phyloP scores from a whole-genome alignment of 495 filamentous ascomycete genomes.

The Podospora bellae-mahoneyi region DNA sequence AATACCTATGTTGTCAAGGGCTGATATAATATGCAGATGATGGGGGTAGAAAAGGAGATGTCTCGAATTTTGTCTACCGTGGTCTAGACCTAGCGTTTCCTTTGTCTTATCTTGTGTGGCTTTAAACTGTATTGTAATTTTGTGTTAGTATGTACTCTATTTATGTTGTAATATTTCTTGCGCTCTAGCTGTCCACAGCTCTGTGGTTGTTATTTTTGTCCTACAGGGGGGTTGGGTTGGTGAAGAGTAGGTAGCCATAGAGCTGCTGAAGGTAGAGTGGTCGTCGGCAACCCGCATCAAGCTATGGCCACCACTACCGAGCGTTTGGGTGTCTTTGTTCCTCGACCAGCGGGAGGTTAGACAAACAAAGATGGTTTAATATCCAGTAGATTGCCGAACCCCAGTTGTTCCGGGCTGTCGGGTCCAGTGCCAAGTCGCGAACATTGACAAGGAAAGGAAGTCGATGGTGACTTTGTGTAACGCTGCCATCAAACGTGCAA shows the following conservation, averaged over 20 bases:
- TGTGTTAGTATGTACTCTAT: neutral
- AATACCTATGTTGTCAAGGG: neutral
- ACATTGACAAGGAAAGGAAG: no score
- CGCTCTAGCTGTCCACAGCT: neutral
- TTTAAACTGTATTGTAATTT: neutral
- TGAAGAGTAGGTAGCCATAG: no score
- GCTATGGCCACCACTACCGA: neutral
- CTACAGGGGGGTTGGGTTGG: neutral
- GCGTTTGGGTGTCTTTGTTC: neutral
- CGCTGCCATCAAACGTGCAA: no score
- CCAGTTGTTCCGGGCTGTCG: neutral
- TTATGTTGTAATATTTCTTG: neutral
- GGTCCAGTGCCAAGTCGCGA: neutral
- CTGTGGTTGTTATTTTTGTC: neutral
- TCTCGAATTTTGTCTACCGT: neutral
- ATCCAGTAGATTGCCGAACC: neutral
- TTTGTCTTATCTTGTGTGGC: neutral
- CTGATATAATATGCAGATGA: neutral
- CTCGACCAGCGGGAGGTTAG: neutral
- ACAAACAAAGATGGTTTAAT: neutral
- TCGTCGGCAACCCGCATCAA: neutral
- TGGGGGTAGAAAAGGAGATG: neutral
- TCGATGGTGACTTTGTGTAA: no score
- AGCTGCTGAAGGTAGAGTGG: neutral
- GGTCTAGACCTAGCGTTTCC: neutral